Conservation (phyloP, 192 early-diverging fungal genomes). For the Pecoramyces ruminantium region DNA sequence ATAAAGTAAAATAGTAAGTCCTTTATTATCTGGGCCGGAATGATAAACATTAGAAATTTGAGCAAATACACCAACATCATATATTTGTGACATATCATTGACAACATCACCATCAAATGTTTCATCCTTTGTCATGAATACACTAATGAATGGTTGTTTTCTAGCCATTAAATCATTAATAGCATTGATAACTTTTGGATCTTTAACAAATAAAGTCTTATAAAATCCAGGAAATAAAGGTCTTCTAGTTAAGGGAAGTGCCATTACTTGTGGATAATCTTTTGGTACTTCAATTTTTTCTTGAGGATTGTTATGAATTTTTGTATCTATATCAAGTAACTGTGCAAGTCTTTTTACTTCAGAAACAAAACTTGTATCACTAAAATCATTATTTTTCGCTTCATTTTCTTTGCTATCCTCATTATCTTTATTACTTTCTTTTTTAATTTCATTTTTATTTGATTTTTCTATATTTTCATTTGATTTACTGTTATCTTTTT, state of each 20-base stretch:
- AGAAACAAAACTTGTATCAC: neutral
- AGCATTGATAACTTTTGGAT: slow-evolving; percentile 77
- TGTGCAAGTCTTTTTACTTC: neutral
- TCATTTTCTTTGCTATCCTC: neutral
- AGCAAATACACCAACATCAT: slow-evolving; percentile 86
- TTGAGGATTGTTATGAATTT: neutral
- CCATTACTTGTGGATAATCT: slow-evolving; percentile 82
- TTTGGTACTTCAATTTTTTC: slow-evolving; percentile 43
- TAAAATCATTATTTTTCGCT: neutral
- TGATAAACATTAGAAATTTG: slow-evolving; percentile 86
- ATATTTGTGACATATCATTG: slow-evolving; percentile 54
- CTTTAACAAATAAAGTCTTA: slow-evolving; percentile 93
- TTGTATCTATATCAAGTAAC: neutral
- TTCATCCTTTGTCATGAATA: slow-evolving; percentile 85
- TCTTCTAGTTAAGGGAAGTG: slow-evolving; percentile 78
- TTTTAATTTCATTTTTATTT: neutral
- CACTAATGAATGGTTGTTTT: slow-evolving; percentile 90
- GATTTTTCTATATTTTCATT: neutral
- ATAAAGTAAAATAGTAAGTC: slow-evolving; percentile 84
- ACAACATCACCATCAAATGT: slow-evolving; percentile 72
- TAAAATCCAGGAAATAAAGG: slow-evolving; percentile 96
- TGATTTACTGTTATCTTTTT: neutral
- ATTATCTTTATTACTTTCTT: neutral
- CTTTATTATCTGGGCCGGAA: slow-evolving; percentile 35
- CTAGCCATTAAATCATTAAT: slow-evolving; percentile 81